Evolutionary conservation across 176 grass and related monocot species (phyloP).

Genomic region (Echinochloa phyllopogon): DNA sequence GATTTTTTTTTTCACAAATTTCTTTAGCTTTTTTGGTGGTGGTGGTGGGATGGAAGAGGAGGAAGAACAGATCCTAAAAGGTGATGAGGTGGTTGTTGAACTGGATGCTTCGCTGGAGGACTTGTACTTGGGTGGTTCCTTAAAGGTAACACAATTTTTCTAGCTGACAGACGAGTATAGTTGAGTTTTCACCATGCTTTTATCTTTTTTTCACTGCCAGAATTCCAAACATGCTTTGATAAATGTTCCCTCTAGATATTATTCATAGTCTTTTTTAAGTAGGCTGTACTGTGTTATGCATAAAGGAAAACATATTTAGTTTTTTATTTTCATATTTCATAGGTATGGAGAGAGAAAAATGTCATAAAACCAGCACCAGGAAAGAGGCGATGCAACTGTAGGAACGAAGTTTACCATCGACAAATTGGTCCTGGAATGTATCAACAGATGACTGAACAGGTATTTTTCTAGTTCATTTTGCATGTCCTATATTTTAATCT

Average conservation of each 20-base stretch:
- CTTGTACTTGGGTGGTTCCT: slow-evolving; percentile 94
- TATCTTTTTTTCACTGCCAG: neutral
- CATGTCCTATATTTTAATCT: neutral
- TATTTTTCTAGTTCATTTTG: slow-evolving; percentile 38
- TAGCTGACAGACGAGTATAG: neutral
- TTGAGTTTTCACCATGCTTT: neutral
- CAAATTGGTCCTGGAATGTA: slow-evolving; percentile 99
- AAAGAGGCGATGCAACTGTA: slow-evolving; percentile 93
- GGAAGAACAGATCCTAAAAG: slow-evolving; percentile 87
- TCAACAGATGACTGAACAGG: slow-evolving; percentile 98
- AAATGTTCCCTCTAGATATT: neutral
- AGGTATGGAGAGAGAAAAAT: slow-evolving; percentile 99
- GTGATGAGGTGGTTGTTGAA: slow-evolving; percentile 96
- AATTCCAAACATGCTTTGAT: neutral
- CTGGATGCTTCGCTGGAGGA: slow-evolving; percentile 95
- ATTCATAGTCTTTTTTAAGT: neutral
- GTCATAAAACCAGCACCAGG: slow-evolving; percentile 91
- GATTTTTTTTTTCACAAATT: neutral
- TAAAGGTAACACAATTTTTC: slow-evolving; percentile 68
- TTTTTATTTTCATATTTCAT: slow-evolving; percentile 22
- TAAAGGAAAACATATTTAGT: neutral
- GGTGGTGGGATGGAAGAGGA: slow-evolving; percentile 81
- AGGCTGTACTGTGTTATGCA: neutral
- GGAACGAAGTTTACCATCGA: slow-evolving; percentile 96
- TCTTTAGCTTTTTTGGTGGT: slow-evolving; percentile 86